These are phyloP conservation scores for Trypanosoma caninum DNA, from an alignment of 208 protist species.

Conservation along the genomic window DNA sequence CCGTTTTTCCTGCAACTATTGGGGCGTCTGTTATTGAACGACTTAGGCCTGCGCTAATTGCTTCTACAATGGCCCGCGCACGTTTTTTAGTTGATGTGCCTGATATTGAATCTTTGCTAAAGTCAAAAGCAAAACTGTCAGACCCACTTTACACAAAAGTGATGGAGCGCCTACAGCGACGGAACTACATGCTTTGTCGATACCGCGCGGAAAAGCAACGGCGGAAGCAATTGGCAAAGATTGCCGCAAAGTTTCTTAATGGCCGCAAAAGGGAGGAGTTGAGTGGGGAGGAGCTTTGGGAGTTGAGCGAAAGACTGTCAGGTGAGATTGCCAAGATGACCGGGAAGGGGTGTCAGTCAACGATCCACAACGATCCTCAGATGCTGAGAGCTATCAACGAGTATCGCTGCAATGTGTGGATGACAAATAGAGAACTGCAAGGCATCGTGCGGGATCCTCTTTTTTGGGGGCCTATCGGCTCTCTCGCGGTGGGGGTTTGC, in stretches of 20 bases:
- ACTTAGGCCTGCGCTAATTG: slow-evolving; percentile 38
- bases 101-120: slow-evolving; percentile 58
- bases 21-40: slow-evolving; percentile 22
- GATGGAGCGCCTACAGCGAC: slow-evolving; percentile 51
- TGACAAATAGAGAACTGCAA: slow-evolving; percentile 60
- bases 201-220: slow-evolving; percentile 36
- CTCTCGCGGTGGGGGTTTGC: slow-evolving; percentile 53
- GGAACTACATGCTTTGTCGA: slow-evolving; percentile 50
- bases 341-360: slow-evolving; percentile 56
- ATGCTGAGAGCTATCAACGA: slow-evolving; percentile 79
- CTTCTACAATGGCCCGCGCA: slow-evolving; percentile 42
- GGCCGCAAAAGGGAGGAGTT: slow-evolving; percentile 54
- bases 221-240: slow-evolving; percentile 24
- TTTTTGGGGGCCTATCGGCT: slow-evolving; percentile 28
- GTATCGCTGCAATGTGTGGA: slow-evolving; percentile 85
- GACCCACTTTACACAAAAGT: slow-evolving; percentile 55
- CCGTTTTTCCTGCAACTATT: slow-evolving; percentile 57
- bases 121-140: slow-evolving; percentile 34
- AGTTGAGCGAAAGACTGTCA: slow-evolving; percentile 56
- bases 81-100: slow-evolving; percentile 65
- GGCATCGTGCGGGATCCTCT: slow-evolving; percentile 29
- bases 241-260: slow-evolving; percentile 38
- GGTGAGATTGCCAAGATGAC: slow-evolving; percentile 35
- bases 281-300: slow-evolving; percentile 65
- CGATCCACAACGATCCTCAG: slow-evolving; percentile 67